A percentile compares a stretch with the other conserved stretches of the same genome.
Evolutionary conservation across 768 basidiomycete species (phyloP).

Genomic region (Amanita molliuscula): DNA sequence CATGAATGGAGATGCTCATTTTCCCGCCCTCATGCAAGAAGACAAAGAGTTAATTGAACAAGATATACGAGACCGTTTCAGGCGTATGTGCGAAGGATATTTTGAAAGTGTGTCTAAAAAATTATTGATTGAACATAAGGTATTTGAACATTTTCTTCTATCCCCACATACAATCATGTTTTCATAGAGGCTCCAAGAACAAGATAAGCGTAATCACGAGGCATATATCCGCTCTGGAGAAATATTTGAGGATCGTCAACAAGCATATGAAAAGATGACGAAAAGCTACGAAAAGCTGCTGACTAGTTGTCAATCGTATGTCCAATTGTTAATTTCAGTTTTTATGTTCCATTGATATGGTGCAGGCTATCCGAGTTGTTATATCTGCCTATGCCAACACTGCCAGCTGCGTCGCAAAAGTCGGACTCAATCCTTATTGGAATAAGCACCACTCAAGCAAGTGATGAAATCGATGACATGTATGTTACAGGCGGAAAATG

Average conservation of each 20-base stretch:
- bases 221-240: constrained; percentile 99
- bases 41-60: constrained; percentile 74
- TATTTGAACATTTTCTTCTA: constrained; percentile 17
- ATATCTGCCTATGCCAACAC: constrained; percentile 64
- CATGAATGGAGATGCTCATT: constrained; percentile 19
- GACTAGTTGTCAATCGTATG: constrained; percentile 79
- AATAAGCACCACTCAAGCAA: constrained; percentile 24
- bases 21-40: constrained; percentile 34
- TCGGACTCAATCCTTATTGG: constrained; percentile 77
- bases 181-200: constrained; percentile 83
- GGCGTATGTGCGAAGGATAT: constrained; percentile 88
- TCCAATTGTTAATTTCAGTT: constrained; percentile 2
- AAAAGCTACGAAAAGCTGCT: constrained; percentile 90
- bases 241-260: constrained; percentile 98
- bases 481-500: constrained; percentile 70
- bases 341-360: constrained; percentile 7
- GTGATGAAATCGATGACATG: constrained; percentile 50
- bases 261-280: constrained; percentile 98
- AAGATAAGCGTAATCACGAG: constrained; percentile 94
- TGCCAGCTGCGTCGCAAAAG: constrained; percentile 79
- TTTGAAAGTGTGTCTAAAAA: constrained; percentile 90
- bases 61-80: constrained; percentile 82
- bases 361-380: constrained; percentile 84
- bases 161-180: background rate
- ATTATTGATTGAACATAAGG: constrained; percentile 84